Evolutionary conservation across 495 filamentous ascomycete genomes (phyloP), one percentile per base, ranked within the genome.

Genomic region (Xylaria bambusicola): DNA sequence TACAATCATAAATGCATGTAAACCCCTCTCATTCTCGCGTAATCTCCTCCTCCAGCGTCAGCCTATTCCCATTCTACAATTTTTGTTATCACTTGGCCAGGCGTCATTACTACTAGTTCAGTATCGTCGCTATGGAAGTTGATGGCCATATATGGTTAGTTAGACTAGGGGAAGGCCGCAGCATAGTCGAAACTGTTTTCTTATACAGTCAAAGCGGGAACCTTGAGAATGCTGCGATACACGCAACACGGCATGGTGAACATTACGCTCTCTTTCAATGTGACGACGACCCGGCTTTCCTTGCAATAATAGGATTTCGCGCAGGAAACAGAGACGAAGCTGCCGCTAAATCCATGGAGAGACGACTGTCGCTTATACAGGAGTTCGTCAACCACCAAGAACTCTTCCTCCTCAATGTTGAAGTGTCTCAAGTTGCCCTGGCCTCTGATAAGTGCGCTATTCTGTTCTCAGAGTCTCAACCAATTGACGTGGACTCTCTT

Each of bases 371-470:
- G 10, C 56, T 41, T 18, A 12, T 57, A 18, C n/a, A 23, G 6
- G 54, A 57, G 24, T 29, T 57, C 33, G 8, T 57, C 18, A 49
- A 27, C 15, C 27, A 36, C 13, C 26, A 4, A 57, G 42, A 41
- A 24, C 46, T 60, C 35, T 26, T 51, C 31, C 24, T 42, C 12
- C 63, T 63, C 26, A 56, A 58, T 23, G 60, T 71, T 49, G 66
- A 73, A 17, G 42, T 58, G 20, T 42, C 60, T 41, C 66, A 69
- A 29, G 18, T 57, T 47, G 38, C 54, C 24, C 21, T 57, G 8
- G 29, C 23, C 15, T 20, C 29, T 6, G 29, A n/a, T 2, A 40
- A 38, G 12, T 38, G 47, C n/a, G 2, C 42, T 13, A 23, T 57
- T 6, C 17, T 31, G 13, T 49, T 47, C 13, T 57, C 54, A 0